A percentile compares a stretch with the other conserved stretches of the same genome.
These are phyloP conservation scores for Antrodiella citrinella DNA, from an alignment of 768 basidiomycete species.

Conservation along the genomic window DNA sequence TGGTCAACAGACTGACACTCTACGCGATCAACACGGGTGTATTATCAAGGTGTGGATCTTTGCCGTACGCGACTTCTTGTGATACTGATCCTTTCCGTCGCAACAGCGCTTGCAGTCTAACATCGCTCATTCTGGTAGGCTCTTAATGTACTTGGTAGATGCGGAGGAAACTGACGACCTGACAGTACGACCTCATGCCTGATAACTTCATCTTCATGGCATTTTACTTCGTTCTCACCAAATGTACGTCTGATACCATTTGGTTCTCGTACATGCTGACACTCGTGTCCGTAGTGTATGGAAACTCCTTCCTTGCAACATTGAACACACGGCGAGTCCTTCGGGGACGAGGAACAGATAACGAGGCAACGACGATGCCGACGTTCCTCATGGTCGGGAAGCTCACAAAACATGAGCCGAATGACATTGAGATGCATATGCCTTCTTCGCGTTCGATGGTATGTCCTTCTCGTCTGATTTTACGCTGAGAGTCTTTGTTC, in stretches of 20 bases:
- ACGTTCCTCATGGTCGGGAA: conserved; percentile 24
- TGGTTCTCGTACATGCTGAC: neutral
- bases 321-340: conserved; percentile 53
- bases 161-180: conserved; percentile 1
- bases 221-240: conserved; percentile 58
- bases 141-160: neutral
- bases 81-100: conserved; percentile 4
- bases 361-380: conserved; percentile 18
- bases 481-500: neutral
- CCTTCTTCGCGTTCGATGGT: conserved; percentile 1
- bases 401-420: conserved; percentile 13
- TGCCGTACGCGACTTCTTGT: neutral
- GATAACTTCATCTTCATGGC: conserved; percentile 51
- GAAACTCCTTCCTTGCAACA: conserved; percentile 58
- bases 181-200: conserved; percentile 50
- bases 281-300: no score
- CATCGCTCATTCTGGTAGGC: conserved; percentile 50
- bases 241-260: conserved; percentile 29
- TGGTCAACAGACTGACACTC: conserved; percentile 48
- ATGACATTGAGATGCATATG: conserved; percentile 5
- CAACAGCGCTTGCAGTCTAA: conserved; percentile 35
- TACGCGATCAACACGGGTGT: conserved; percentile 58
- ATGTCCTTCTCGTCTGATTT: neutral
- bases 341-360: conserved; percentile 49
- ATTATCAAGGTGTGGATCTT: conserved; percentile 45